Conservation (phyloP, 495 filamentous ascomycete species). For the Thozetella sp. region DNA sequence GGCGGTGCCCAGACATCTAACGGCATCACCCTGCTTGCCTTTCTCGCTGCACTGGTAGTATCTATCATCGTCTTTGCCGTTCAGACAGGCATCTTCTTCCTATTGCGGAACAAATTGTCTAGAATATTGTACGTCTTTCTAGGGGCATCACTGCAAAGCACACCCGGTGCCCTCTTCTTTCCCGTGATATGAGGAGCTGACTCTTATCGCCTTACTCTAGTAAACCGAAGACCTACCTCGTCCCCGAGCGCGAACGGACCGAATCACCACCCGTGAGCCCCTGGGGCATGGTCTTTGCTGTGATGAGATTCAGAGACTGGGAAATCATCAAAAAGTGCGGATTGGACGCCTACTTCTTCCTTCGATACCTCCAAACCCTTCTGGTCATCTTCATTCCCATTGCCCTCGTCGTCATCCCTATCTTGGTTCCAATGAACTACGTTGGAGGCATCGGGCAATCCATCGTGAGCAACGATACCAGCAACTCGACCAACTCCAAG, state of each 20-base stretch:
- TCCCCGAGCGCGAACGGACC: constrained; percentile 84
- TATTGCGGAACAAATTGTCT: constrained; percentile 75
- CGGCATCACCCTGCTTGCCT: constrained; percentile 62
- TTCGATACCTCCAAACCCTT: constrained; percentile 91
- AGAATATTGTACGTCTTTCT: constrained; percentile 79
- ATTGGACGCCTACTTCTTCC: constrained; percentile 96
- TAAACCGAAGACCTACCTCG: constrained; percentile 88
- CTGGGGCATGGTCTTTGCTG: constrained; percentile 67
- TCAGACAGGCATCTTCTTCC: constrained; percentile 74
- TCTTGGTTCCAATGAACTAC: constrained; percentile 84
- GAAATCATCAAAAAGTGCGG: constrained; percentile 95
- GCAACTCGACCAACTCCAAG: constrained; percentile 13
- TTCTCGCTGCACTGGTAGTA: constrained; percentile 74
- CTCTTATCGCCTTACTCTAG: constrained; percentile 32
- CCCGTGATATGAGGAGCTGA: constrained; percentile 2
- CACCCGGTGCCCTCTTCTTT: background rate
- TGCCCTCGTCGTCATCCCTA: constrained; percentile 76
- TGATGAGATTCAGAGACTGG: constrained; percentile 79
- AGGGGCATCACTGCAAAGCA: background rate
- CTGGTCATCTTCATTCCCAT: constrained; percentile 89
- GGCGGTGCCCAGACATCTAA: constrained; percentile 40
- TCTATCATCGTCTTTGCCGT: constrained; percentile 76
- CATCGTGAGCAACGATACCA: constrained; percentile 38
- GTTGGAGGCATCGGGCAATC: constrained; percentile 67
- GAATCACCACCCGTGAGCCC: constrained; percentile 69